These are phyloP conservation scores for Metschnikowia borealis DNA, from an alignment of 805 yeast genomes.

Conservation along the genomic window DNA sequence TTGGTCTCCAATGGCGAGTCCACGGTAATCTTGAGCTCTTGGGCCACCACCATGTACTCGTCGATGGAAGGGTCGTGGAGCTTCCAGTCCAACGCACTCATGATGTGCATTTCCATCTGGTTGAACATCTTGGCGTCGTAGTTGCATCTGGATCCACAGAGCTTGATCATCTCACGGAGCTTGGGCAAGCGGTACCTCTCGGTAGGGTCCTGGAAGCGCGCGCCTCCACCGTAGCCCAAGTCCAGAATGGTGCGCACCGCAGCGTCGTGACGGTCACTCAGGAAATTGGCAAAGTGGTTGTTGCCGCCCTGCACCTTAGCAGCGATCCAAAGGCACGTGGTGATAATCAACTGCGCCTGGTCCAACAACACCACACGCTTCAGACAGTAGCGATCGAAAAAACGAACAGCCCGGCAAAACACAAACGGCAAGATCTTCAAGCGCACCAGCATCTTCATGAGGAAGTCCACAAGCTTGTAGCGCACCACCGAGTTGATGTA, in stretches of 20 bases:
- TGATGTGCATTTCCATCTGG: conserved; percentile 76
- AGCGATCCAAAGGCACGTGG: conserved; percentile 90
- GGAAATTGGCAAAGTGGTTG: conserved; percentile 54
- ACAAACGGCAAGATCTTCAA: conserved; percentile 65
- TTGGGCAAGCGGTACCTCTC: conserved; percentile 69
- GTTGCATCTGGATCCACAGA: conserved; percentile 62
- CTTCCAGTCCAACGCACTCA: conserved; percentile 69
- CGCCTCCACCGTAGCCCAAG: conserved; percentile 48
- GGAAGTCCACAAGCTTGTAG: conserved; percentile 70
- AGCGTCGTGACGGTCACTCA: conserved; percentile 9
- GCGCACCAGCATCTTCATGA: conserved; percentile 65
- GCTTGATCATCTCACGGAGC: conserved; percentile 55
- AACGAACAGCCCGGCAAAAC: conserved; percentile 61
- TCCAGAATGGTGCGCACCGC: conserved; percentile 31
- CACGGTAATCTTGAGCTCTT: conserved; percentile 38
- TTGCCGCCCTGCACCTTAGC: conserved; percentile 80
- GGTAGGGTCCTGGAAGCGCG: conserved; percentile 64
- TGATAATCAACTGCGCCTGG: conserved; percentile 86
- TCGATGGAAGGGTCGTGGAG: conserved; percentile 56
- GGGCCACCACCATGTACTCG: conserved; percentile 29
- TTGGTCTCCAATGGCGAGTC: conserved; percentile 5
- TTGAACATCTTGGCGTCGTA: conserved; percentile 45
- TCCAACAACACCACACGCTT: conserved; percentile 78
- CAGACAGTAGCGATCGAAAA: conserved; percentile 89
- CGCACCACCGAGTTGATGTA: conserved; percentile 74